phyloP scores from a whole-genome alignment of 441 rosid genomes.

The Populus hybrid region DNA sequence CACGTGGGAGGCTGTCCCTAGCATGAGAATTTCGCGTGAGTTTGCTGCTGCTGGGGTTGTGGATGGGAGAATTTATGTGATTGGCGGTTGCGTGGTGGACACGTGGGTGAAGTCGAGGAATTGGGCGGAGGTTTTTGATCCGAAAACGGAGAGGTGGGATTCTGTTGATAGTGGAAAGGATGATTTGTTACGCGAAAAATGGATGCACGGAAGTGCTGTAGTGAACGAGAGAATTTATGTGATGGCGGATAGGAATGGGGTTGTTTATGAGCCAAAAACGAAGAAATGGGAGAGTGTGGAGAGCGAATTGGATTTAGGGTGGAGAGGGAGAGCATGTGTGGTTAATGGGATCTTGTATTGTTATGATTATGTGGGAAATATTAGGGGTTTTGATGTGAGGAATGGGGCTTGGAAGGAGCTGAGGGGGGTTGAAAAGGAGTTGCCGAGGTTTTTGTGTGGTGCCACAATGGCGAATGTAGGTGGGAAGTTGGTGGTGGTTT shows the following conservation, averaged over 20 bases:
- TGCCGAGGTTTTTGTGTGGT: conserved; percentile 72
- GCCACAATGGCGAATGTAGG: conserved; percentile 77
- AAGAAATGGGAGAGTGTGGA: conserved; percentile 57
- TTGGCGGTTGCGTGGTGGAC: conserved; percentile 84
- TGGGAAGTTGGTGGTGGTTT: conserved; percentile 67
- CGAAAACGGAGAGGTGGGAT: conserved; percentile 47
- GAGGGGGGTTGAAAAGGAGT: conserved; percentile 49
- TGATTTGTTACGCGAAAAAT: conserved; percentile 51
- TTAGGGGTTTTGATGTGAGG: conserved; percentile 63
- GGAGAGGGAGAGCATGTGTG: conserved; percentile 88
- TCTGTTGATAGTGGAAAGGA: conserved; percentile 50
- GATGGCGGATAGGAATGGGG: conserved; percentile 79
- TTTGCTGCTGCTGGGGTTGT: conserved; percentile 74
- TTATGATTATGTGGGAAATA: conserved; percentile 82
- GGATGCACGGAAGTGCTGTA: conserved; percentile 95
- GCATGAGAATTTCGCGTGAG: conserved; percentile 68
- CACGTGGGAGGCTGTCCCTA: conserved; percentile 51
- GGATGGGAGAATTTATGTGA: conserved; percentile 56
- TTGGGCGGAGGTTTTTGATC: conserved; percentile 84
- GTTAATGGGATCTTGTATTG: conserved; percentile 60
- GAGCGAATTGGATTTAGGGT: conserved; percentile 59
- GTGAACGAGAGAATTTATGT: conserved; percentile 58
- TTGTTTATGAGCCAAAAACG: conserved; percentile 49
- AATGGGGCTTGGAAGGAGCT: conserved; percentile 55
- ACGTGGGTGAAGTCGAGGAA: conserved; percentile 58